Conservation (phyloP, 495 filamentous ascomycete genomes). For the Melanomma pulvis-pyrius region DNA sequence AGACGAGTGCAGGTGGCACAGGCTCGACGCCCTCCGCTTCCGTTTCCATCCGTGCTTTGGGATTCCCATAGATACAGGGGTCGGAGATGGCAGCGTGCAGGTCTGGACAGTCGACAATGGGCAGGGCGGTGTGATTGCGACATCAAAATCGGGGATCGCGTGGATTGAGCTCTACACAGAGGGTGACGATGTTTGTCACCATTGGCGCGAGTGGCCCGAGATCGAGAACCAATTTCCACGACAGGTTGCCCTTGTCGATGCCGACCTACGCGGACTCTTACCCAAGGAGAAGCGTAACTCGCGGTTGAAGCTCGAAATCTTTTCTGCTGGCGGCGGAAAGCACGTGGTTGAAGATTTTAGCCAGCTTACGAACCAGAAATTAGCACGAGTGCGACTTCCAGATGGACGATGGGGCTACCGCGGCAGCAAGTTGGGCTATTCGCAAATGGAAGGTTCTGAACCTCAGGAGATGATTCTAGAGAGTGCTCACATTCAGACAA, state of each 20-base stretch:
- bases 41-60: conserved; percentile 89
- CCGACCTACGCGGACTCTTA: conserved; percentile 69
- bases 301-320: conserved; percentile 69
- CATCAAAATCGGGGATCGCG: conserved; percentile 77
- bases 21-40: conserved; percentile 84
- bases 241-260: conserved; percentile 72
- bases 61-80: conserved; percentile 71
- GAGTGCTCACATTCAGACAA: conserved; percentile 66
- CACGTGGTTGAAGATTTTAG: conserved; percentile 74
- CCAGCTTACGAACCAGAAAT: conserved; percentile 63
- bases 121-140: conserved; percentile 67
- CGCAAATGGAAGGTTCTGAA: conserved; percentile 69
- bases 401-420: conserved; percentile 74
- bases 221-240: conserved; percentile 64
- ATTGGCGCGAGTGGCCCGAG: conserved; percentile 76
- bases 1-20: conserved; percentile 87
- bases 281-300: conserved; percentile 71
- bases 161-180: conserved; percentile 80
- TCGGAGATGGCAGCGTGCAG: conserved; percentile 77
- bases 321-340: conserved; percentile 72
- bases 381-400: conserved; percentile 70
- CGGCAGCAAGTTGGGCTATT: conserved; percentile 74
- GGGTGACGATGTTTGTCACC: conserved; percentile 72
- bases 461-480: conserved; percentile 76
- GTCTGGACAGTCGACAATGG: conserved; percentile 86